phyloP scores from a whole-genome alignment of 1,284 basidiomycete genomes.

The Boletus smithii region DNA sequence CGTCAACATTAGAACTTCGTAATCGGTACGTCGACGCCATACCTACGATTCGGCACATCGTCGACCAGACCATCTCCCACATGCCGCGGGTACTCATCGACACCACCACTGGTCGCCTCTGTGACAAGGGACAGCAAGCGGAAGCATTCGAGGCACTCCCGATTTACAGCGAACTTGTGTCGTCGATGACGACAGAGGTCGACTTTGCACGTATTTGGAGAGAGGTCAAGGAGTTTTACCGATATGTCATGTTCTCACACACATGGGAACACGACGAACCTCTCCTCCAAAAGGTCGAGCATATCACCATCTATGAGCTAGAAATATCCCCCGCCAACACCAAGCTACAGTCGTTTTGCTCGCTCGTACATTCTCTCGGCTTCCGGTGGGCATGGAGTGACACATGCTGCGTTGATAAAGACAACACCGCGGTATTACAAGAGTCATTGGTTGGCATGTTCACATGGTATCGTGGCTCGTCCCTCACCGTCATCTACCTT shows the following conservation, averaged over 20 bases:
- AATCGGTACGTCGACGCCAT: neutral
- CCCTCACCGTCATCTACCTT: constrained; percentile 10
- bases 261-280: constrained; percentile 12
- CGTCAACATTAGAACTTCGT: no score
- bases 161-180: constrained; percentile 5
- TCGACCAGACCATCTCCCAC: neutral
- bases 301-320: constrained; percentile 6
- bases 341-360: constrained; percentile 10
- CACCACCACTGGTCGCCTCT: constrained; percentile 2
- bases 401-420: constrained; percentile 15
- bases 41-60: constrained; percentile 1
- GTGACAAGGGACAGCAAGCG: constrained; percentile 5
- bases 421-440: constrained; percentile 7
- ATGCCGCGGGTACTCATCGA: constrained; percentile 12
- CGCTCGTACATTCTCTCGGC: neutral
- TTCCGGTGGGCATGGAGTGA: constrained; percentile 16
- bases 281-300: constrained; percentile 3
- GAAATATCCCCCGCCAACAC: neutral
- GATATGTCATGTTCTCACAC: constrained; percentile 21
- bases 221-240: constrained; percentile 11
- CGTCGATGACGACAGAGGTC: constrained; percentile 13
- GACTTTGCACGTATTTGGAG: constrained; percentile 5
- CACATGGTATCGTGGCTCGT: constrained; percentile 10
- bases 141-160: constrained; percentile 5
- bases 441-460: constrained; percentile 17